These are phyloP conservation scores for Plasmodium reichenowi DNA, from an alignment of 169 alveolate species.

Conservation along the genomic window DNA sequence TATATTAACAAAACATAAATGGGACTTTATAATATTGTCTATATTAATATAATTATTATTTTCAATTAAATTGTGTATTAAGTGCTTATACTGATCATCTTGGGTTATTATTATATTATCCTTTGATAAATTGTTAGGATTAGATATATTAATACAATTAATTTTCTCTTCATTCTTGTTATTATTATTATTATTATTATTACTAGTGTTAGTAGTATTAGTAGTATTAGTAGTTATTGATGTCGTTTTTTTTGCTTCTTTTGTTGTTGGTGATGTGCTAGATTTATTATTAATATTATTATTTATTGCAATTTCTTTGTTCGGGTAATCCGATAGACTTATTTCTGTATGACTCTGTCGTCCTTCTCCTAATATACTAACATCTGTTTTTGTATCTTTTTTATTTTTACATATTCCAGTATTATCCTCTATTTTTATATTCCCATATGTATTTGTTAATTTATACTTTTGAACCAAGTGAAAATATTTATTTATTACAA, in stretches of 20 bases:
- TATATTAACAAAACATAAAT: conserved; percentile 17
- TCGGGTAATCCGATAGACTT: background rate
- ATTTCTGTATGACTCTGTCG: background rate
- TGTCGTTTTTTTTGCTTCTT: too few relatives aligned
- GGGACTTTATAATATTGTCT: conserved; percentile 16
- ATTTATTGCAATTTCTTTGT: background rate
- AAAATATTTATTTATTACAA: conserved; percentile 33
- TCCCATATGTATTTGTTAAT: background rate
- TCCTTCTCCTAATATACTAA: background rate
- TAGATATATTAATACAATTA: background rate
- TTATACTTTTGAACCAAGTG: background rate
- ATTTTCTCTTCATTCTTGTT: background rate
- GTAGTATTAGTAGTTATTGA: too few relatives aligned
- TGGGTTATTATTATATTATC: background rate
- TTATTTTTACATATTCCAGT: background rate
- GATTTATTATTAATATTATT: too few relatives aligned
- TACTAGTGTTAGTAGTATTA: background rate
- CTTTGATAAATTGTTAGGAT: background rate
- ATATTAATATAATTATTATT: conserved; percentile 28
- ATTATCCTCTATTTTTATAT: background rate
- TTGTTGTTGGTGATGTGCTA: too few relatives aligned
- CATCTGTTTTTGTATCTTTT: background rate
- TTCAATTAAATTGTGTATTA: conserved; percentile 31
- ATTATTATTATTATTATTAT: background rate
- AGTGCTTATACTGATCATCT: background rate